These are phyloP conservation scores for Paraconiothyrium sp. DNA, from an alignment of 2,329 filamentous ascomycete species.

Conservation along the genomic window DNA sequence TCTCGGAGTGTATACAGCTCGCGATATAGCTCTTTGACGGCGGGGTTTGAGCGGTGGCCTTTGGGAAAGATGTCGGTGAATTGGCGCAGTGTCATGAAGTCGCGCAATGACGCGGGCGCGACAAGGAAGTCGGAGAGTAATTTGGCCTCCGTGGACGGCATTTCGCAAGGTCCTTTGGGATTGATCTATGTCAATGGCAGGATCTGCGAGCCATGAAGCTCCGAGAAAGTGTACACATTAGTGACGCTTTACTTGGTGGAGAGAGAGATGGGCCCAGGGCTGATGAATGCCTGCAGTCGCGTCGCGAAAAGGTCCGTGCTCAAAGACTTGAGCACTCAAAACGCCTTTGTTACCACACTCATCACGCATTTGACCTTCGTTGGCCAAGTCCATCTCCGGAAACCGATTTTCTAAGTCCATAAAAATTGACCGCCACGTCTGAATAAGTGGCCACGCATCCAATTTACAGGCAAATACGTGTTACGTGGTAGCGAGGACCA, in stretches of 20 bases:
- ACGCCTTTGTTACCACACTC: constrained; percentile 9
- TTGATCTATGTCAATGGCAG: background rate
- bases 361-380: constrained; percentile 11
- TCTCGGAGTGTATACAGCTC: constrained; percentile 81
- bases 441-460: constrained; percentile 10
- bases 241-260: background rate
- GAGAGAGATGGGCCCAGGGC: constrained; percentile 7
- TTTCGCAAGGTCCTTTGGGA: constrained; percentile 44
- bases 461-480: constrained; percentile 23
- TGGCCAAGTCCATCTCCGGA: constrained; percentile 20
- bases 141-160: constrained; percentile 77
- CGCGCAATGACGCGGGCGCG: constrained; percentile 76
- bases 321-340: constrained; percentile 16
- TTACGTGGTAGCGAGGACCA: constrained; percentile 28
- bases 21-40: constrained; percentile 76
- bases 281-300: constrained; percentile 15
- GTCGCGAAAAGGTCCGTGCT: constrained; percentile 26
- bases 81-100: constrained; percentile 75
- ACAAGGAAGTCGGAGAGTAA: constrained; percentile 83
- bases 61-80: constrained; percentile 82
- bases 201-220: background rate
- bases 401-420: background rate
- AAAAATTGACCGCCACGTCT: constrained; percentile 13
- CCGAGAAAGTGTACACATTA: background rate
- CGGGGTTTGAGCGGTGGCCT: constrained; percentile 70